Evolutionary conservation across 2,329 filamentous ascomycete genomes (phyloP).

Genomic region (Helotiales sp.): DNA sequence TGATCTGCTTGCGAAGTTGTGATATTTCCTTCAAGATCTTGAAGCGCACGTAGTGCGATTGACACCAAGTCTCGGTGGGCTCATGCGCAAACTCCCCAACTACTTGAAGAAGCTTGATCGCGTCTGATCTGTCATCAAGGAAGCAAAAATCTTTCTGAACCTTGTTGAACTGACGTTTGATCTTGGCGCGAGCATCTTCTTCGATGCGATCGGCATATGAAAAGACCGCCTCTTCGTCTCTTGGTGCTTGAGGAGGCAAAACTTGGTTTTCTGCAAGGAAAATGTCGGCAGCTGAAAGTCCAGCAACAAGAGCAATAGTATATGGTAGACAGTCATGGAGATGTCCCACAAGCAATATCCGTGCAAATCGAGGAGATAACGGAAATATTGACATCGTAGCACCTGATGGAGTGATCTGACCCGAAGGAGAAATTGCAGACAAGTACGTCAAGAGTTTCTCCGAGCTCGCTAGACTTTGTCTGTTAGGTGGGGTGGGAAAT

Average conservation of each 20-base stretch:
- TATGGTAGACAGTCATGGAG: constrained; percentile 80
- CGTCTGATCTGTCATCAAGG: constrained; percentile 81
- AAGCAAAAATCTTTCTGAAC: constrained; percentile 78
- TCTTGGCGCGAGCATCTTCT: constrained; percentile 67
- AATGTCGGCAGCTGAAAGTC: constrained; percentile 82
- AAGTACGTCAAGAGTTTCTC: constrained; percentile 86
- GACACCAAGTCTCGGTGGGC: constrained; percentile 72
- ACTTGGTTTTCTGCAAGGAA: constrained; percentile 82
- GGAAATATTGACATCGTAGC: constrained; percentile 86
- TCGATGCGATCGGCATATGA: constrained; percentile 70
- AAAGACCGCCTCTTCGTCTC: constrained; percentile 52
- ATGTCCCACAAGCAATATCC: constrained; percentile 87
- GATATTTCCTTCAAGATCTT: constrained; percentile 86
- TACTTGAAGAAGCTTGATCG: constrained; percentile 85
- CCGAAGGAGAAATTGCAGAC: constrained; percentile 70
- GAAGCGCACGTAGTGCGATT: constrained; percentile 78
- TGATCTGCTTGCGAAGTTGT: constrained; percentile 81
- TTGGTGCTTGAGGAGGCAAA: constrained; percentile 55
- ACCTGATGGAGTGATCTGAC: constrained; percentile 79
- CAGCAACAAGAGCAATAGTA: constrained; percentile 84
- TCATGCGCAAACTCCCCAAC: constrained; percentile 84
- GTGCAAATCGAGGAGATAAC: constrained; percentile 83
- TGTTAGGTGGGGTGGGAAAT: constrained; percentile 87
- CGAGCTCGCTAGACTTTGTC: constrained; percentile 73
- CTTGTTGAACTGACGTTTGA: constrained; percentile 62